Evolutionary conservation across 768 basidiomycete genomes (phyloP).

Genomic region (Nevesoporus exiguus): DNA sequence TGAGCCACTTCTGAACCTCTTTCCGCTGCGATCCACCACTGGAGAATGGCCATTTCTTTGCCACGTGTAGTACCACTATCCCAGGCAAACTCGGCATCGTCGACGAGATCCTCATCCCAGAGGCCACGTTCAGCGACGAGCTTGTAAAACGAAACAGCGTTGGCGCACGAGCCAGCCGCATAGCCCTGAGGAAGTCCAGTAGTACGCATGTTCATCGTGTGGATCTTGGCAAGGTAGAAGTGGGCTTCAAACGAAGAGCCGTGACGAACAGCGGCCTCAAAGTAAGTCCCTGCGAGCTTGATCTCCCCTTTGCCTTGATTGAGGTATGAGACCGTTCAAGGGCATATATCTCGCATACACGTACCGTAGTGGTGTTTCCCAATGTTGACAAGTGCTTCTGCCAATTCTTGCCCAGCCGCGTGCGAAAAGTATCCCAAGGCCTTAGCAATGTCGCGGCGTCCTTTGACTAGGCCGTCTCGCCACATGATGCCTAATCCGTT

Average conservation of each 20-base stretch:
- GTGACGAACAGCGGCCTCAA: slow-evolving; percentile 79
- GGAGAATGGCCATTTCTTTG: slow-evolving; percentile 80
- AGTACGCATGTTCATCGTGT: slow-evolving; percentile 52
- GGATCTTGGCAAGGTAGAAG: slow-evolving; percentile 86
- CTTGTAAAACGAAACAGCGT: slow-evolving; percentile 92
- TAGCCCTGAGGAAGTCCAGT: slow-evolving; percentile 43
- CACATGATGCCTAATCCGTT: slow-evolving; percentile 92
- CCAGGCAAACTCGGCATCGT: slow-evolving; percentile 80
- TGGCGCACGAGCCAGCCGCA: slow-evolving; percentile 75
- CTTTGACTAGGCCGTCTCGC: slow-evolving; percentile 79
- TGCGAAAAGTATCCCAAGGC: slow-evolving; percentile 65
- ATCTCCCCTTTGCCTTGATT: slow-evolving; percentile 65
- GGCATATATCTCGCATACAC: slow-evolving; percentile 11
- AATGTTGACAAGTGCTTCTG: slow-evolving; percentile 89
- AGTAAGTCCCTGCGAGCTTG: slow-evolving; percentile 61
- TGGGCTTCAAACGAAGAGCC: slow-evolving; percentile 95
- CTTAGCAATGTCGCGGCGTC: slow-evolving; percentile 62
- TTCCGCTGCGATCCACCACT: slow-evolving; percentile 96
- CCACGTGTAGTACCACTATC: slow-evolving; percentile 64
- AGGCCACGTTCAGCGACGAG: slow-evolving; percentile 86
- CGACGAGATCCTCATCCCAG: slow-evolving; percentile 78
- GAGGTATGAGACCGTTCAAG: slow-evolving; percentile 3
- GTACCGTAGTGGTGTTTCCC: slow-evolving; percentile 75
- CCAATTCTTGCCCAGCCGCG: slow-evolving; percentile 84
- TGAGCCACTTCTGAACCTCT: slow-evolving; percentile 89